phyloP scores from a whole-genome alignment of 768 basidiomycete genomes.

The Hydnomerulius pinastri region DNA sequence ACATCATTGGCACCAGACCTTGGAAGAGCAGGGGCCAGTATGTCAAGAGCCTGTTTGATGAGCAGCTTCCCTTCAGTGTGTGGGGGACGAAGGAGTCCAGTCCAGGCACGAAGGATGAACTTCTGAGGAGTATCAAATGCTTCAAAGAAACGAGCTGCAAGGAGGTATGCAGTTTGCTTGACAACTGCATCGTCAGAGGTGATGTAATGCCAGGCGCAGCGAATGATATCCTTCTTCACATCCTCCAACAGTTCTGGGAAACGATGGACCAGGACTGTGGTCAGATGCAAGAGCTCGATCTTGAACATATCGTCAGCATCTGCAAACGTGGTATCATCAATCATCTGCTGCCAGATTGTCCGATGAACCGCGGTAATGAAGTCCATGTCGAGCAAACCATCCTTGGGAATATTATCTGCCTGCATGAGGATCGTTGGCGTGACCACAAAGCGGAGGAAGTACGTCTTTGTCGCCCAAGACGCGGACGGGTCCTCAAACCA shows the following conservation, averaged over 20 bases:
- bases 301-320: constrained; percentile 82
- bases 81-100: constrained; percentile 79
- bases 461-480: constrained; percentile 76
- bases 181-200: constrained; percentile 85
- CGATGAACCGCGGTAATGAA: constrained; percentile 71
- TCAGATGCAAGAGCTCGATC: constrained; percentile 89
- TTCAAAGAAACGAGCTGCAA: constrained; percentile 90
- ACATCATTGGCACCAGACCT: constrained; percentile 56
- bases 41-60: constrained; percentile 84
- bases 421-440: constrained; percentile 85
- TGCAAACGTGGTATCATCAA: constrained; percentile 50
- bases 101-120: constrained; percentile 90
- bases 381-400: constrained; percentile 68
- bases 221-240: constrained; percentile 89
- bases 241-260: constrained; percentile 81
- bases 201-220: constrained; percentile 89
- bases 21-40: constrained; percentile 80
- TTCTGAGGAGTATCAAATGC: constrained; percentile 88
- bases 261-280: constrained; percentile 84
- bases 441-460: constrained; percentile 78
- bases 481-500: constrained; percentile 73
- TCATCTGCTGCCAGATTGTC: constrained; percentile 81
- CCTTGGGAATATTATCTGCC: constrained; percentile 55
- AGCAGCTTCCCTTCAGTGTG: constrained; percentile 75
- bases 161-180: constrained; percentile 88